Evolutionary conservation across 495 filamentous ascomycete species (phyloP).

Genomic region (Echria macrotheca): DNA sequence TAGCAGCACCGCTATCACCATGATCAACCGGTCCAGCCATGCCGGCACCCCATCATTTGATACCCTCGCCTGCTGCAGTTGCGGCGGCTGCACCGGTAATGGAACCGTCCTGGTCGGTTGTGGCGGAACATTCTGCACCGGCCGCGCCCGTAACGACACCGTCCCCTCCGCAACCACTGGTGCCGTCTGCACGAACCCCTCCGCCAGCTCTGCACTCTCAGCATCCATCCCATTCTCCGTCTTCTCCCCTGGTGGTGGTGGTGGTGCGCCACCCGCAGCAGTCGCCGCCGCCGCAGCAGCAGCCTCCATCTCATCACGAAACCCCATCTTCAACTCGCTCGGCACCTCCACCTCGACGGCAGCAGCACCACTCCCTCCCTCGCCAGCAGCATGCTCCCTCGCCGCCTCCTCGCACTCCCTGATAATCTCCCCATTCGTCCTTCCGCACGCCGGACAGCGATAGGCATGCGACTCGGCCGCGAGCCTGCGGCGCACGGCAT

Average conservation of each 20-base stretch:
- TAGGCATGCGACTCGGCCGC: constrained; percentile 58
- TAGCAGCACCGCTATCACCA: constrained; percentile 45
- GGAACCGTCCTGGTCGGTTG: background rate
- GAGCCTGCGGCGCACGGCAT: constrained; percentile 55
- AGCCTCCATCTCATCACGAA: constrained; percentile 46
- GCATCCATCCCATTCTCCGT: constrained; percentile 19
- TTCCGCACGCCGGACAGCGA: constrained; percentile 57
- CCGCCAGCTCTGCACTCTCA: constrained; percentile 39
- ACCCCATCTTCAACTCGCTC: constrained; percentile 54
- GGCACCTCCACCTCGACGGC: constrained; percentile 54
- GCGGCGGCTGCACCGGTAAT: constrained; percentile 29
- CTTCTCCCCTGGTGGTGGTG: background rate
- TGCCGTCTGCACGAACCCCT: constrained; percentile 46
- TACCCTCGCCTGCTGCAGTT: constrained; percentile 14
- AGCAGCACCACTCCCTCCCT: too few relatives aligned
- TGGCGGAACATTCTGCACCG: background rate
- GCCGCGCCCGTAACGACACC: constrained; percentile 23
- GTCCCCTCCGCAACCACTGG: constrained; percentile 21
- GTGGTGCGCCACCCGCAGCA: too few relatives aligned
- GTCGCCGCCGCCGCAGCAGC: constrained; percentile 8
- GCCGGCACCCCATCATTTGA: constrained; percentile 34
- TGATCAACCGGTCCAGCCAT: constrained; percentile 59
- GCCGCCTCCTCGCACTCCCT: constrained; percentile 56
- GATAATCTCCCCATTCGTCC: constrained; percentile 67
- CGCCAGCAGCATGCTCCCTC: constrained; percentile 43